Base-by-base conservation (phyloP, 306 rosid genomes). In the Inga laurina region DNA sequence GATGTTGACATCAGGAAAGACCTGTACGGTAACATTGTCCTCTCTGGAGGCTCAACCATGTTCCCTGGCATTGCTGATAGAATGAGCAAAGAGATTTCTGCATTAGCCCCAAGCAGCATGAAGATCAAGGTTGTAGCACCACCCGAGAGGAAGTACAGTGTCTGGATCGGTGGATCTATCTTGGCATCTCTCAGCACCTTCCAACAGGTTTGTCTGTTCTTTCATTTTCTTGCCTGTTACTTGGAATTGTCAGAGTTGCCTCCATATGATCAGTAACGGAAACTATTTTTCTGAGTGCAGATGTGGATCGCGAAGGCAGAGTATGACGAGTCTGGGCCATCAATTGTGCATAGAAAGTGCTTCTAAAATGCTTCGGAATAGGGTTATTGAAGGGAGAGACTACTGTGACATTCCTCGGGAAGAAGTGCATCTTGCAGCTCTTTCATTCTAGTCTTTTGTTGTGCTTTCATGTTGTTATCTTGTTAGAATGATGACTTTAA, bases 271-370 rank as follows among this genome's bases (percentile, higher is more conserved):
- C 45, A 7, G 72, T 84, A 75, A 80, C 56, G 52, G 27, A n/a
- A 52, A 52, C 27, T 62, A 71, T 21, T 48, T 10, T 3, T 70
- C 37, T 78, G 88, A 71, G 70, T 86, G 85, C 97, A 96, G 99
- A 96, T 96, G 99, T 96, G 99, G 99, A 96, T 96, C 82, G 94
- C 99, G 30, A 96, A 96, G 90, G 97, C 96, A 10, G 99, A 96
- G 89, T 96, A 96, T 65, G 99, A 96, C 9, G 99, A 96, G 81
- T 93, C 99, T 19, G 99, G 99, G 21, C 99, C 99, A 72, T 96
- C 99, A 49, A 96, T 96, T 78, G 99, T 96, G 78, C 98, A 96
- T 78, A 89, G 99, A 94, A 96, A 96, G 84, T 96, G 99, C 98
- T 95, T 95, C 92, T 96, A 92, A 82, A 65, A 6, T 80, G 85